Conservation (phyloP, 192 early-diverging fungal species). For the Allomyces javanicus region DNA sequence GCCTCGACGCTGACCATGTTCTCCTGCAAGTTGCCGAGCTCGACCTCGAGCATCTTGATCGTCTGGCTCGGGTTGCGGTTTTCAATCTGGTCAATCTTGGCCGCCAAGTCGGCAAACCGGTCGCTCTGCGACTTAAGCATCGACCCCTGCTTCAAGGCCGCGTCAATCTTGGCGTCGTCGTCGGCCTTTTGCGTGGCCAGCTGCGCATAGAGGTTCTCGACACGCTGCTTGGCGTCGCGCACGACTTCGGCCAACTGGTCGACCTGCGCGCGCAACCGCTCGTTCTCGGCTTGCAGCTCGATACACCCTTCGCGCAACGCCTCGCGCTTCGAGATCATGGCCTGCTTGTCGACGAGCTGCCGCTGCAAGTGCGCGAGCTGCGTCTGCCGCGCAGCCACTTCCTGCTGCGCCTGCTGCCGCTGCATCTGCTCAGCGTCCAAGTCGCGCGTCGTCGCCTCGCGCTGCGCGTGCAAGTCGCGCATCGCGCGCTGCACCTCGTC, state of each 20-base stretch:
- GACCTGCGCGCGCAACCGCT: neutral
- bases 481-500: conserved; percentile 47
- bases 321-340: neutral
- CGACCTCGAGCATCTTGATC: neutral
- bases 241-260: neutral
- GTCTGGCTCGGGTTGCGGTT: too few relatives aligned
- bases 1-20: conserved; percentile 19
- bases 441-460: conserved; percentile 23
- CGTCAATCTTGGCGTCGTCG: too few relatives aligned
- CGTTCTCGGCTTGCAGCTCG: neutral
- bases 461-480: conserved; percentile 15
- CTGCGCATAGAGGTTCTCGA: neutral
- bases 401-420: conserved; percentile 8
- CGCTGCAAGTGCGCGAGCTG: conserved; percentile 9
- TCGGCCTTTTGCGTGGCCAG: neutral
- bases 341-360: neutral
- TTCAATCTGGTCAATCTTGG: too few relatives aligned
- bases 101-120: too few relatives aligned
- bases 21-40: too few relatives aligned
- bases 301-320: neutral
- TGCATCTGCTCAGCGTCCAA: conserved; percentile 21
- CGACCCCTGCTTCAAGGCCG: too few relatives aligned
- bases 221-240: neutral
- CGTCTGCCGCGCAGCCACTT: conserved; percentile 12
- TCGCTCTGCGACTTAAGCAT: too few relatives aligned